These are phyloP conservation scores for Danielia reshetovae DNA, from an alignment of 805 yeast species.

Conservation along the genomic window DNA sequence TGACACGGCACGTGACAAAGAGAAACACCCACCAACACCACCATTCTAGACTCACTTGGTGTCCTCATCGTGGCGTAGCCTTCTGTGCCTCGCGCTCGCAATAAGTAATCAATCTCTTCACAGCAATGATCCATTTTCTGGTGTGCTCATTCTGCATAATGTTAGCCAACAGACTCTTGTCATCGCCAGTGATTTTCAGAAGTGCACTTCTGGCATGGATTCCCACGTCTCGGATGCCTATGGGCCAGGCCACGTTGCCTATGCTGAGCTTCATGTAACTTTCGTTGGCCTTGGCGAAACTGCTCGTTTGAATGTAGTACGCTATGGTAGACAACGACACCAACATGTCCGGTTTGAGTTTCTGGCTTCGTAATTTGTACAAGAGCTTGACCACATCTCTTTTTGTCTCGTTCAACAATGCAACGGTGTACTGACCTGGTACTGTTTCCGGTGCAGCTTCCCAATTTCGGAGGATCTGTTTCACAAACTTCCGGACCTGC, in stretches of 20 bases:
- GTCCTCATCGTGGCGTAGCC: no score
- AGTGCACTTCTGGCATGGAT: constrained; percentile 73
- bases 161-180: constrained; percentile 48
- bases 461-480: constrained; percentile 44
- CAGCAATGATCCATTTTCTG: constrained; percentile 68
- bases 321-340: constrained; percentile 58
- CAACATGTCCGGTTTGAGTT: constrained; percentile 43
- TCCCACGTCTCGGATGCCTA: constrained; percentile 76
- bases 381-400: constrained; percentile 50
- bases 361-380: constrained; percentile 31
- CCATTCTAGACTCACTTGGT: not conserved
- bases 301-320: constrained; percentile 52
- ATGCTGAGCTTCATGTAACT: constrained; percentile 71
- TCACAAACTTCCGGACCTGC: constrained; percentile 48
- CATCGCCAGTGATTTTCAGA: constrained; percentile 49
- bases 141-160: constrained; percentile 77
- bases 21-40: not conserved
- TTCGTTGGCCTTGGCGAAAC: constrained; percentile 55
- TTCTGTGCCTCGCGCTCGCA: constrained; percentile 10
- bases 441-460: constrained; percentile 15
- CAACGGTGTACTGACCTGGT: constrained; percentile 2
- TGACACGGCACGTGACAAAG: constrained; percentile 1
- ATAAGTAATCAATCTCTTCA: constrained; percentile 62
- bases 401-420: constrained; percentile 32
- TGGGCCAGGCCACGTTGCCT: constrained; percentile 92